Base-by-base conservation (phyloP, 768 basidiomycete genomes). In the Podaxis carcinomalis region DNA sequence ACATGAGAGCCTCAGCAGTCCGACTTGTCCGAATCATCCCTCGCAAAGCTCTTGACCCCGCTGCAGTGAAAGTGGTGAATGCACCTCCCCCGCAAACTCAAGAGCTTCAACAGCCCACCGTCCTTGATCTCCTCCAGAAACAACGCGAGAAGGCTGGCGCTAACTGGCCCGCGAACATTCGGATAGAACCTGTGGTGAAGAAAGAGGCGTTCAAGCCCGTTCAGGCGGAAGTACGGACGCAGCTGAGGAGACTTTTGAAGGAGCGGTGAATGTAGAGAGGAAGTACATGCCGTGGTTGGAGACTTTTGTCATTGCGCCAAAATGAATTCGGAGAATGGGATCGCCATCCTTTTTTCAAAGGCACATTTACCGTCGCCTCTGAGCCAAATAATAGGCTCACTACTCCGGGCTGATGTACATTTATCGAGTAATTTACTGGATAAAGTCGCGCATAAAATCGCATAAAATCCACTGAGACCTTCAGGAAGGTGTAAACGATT, bases 131-230 rank as follows among this genome's bases (percentile, higher is more conserved):
- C 5, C 72, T 81, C 11, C 65, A 73, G 61, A 64, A 72, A 63
- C 72, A 73, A 50, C 74, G 72, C 59, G 68, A 72, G 49, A 61
- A 64, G 16, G 72, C 75, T 28, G 77, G 75, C 6, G 64, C 69
- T 3, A 51, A 61, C 0, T 81, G 79, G 79, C 80, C 80, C 5
- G 57, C 64, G n/a, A 81, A 81, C 66, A 72, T 81, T 53, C 73
- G 79, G 32, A 71, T 81, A 44, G 80, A 81, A 63, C 77, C 74
- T 10, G 73, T 75, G 50, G 67, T 80, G 28, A 79, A 76, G 68
- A 78, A 74, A 65, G 70, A 73, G 40, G 71, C 65, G 16, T 76
- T 78, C 52, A 74, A 72, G 56, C 69, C 66, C 42, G 78, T 80
- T 16, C 69, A 73, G 53, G 73, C 76, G 2, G 73, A 74, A 49